Evolutionary conservation across 176 grass and related monocot species (phyloP).

Genomic region (Oryza rufipogon): DNA sequence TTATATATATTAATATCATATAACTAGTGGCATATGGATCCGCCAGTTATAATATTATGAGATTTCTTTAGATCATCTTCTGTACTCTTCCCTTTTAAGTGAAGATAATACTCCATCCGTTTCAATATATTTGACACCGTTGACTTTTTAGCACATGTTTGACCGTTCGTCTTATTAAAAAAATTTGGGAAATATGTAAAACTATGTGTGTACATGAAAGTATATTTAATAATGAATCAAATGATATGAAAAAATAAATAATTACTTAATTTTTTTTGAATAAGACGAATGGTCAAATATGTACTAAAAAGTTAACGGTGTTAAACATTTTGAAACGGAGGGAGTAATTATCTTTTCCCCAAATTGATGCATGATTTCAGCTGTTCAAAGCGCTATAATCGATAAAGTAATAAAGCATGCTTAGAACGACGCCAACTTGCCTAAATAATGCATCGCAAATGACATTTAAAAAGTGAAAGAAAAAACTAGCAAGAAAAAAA

Average conservation of each 20-base stretch:
- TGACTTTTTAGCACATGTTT: too few relatives aligned
- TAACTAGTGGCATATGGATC: neutral
- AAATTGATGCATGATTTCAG: neutral
- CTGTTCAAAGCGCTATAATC: too few relatives aligned
- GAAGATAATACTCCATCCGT: neutral
- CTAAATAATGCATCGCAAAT: neutral
- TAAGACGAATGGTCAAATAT: too few relatives aligned
- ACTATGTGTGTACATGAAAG: too few relatives aligned
- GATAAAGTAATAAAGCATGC: neutral
- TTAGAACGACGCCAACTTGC: neutral
- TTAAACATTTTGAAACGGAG: too few relatives aligned
- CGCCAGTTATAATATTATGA: neutral
- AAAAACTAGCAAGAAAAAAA: neutral
- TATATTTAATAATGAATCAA: too few relatives aligned
- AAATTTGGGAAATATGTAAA: too few relatives aligned
- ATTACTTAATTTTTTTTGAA: too few relatives aligned
- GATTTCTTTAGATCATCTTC: neutral
- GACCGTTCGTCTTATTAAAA: too few relatives aligned
- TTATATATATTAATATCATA: neutral
- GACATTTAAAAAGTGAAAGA: neutral
- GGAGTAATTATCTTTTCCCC: neutral
- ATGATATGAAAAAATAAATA: too few relatives aligned
- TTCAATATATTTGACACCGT: too few relatives aligned
- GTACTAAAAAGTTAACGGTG: too few relatives aligned
- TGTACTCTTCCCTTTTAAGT: neutral